Evolutionary conservation across 176 grass and related monocot genomes (phyloP).

Genomic region (Carex parvula): DNA sequence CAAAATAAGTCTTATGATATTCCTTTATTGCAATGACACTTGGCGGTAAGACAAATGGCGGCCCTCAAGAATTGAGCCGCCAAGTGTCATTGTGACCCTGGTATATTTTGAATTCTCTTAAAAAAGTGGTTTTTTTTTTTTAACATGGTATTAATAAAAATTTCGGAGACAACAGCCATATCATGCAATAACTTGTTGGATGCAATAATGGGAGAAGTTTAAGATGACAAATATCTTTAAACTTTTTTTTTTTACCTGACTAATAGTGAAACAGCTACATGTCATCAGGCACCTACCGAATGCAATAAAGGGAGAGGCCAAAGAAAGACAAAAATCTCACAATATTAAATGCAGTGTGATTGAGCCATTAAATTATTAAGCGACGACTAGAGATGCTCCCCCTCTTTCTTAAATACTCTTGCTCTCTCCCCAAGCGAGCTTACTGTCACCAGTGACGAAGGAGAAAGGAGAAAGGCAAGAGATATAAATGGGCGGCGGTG

Average conservation of each 20-base stretch:
- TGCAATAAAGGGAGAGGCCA: slow-evolving; percentile 8
- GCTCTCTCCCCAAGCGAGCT: neutral
- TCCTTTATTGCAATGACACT: too few species aligned
- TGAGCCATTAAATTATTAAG: neutral
- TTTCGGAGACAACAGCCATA: too few species aligned
- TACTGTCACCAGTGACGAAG: neutral
- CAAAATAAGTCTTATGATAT: too few species aligned
- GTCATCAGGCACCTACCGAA: neutral
- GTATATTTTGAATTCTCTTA: too few species aligned
- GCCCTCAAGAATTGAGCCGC: too few species aligned
- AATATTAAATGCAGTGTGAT: neutral
- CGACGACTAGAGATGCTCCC: neutral
- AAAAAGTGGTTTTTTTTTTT: too few species aligned
- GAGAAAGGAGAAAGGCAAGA: neutral
- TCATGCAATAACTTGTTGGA: neutral
- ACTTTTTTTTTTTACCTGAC: neutral
- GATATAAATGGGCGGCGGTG: slow-evolving; percentile 4
- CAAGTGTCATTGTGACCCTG: too few species aligned
- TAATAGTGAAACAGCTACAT: neutral
- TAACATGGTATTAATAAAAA: too few species aligned
- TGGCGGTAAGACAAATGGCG: too few species aligned
- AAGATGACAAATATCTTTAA: neutral
- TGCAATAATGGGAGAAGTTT: neutral
- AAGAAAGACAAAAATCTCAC: slow-evolving; percentile 23
- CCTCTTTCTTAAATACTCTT: neutral